Evolutionary conservation across 2,329 filamentous ascomycete species (phyloP).

Genomic region (Penicillium corylophilum): DNA sequence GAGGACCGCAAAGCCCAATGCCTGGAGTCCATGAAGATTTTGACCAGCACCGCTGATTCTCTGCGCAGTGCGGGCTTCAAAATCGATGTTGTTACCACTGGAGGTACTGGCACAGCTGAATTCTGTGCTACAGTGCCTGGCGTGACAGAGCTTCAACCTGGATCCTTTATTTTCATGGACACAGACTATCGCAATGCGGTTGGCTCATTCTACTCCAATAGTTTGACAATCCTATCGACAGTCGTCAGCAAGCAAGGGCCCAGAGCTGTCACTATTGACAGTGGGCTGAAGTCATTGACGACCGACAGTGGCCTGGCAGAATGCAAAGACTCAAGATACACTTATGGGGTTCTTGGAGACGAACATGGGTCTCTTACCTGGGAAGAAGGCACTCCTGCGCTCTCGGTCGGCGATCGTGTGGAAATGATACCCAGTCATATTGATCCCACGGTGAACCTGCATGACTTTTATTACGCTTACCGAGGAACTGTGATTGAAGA

Average conservation of each 20-base stretch:
- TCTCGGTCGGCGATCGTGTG: constrained; percentile 49
- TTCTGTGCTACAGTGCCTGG: constrained; percentile 53
- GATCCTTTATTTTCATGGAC: constrained; percentile 59
- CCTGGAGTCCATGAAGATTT: constrained; percentile 47
- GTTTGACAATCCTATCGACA: constrained; percentile 50
- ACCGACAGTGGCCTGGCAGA: constrained; percentile 54
- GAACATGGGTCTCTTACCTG: constrained; percentile 52
- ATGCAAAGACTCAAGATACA: constrained; percentile 47
- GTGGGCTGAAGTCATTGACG: constrained; percentile 52
- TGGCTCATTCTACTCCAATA: constrained; percentile 51
- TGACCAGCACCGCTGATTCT: constrained; percentile 46
- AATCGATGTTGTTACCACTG: constrained; percentile 53
- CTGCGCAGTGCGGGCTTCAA: constrained; percentile 45
- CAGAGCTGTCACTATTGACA: constrained; percentile 49
- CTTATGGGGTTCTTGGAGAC: constrained; percentile 49
- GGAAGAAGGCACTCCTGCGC: constrained; percentile 40
- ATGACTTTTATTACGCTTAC: constrained; percentile 53
- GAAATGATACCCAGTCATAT: constrained; percentile 58
- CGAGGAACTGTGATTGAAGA: constrained; percentile 51
- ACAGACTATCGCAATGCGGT: constrained; percentile 57
- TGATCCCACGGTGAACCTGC: constrained; percentile 55
- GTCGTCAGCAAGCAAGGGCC: constrained; percentile 51
- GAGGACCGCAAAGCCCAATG: constrained; percentile 46
- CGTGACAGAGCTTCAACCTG: constrained; percentile 56
- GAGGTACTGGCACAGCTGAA: constrained; percentile 54